Evolutionary conservation across 2,329 filamentous ascomycete genomes (phyloP), one percentile per base, ranked within the genome.

Genomic region (Hypocreales sp.): DNA sequence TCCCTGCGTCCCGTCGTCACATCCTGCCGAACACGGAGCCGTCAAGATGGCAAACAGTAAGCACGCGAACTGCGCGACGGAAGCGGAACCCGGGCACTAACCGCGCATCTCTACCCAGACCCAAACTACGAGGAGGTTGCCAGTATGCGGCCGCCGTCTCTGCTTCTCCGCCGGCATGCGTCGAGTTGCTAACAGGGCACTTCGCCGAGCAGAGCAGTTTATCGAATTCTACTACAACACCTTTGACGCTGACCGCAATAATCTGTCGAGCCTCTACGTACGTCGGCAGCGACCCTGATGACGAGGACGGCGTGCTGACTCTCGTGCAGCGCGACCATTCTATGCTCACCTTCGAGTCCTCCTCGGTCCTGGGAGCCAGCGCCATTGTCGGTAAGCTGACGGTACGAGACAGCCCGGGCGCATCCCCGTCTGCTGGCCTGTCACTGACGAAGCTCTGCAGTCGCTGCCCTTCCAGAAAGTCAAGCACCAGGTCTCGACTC

Each of bases 321-420:
- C 17, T 19, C 8, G n/a, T 31, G 46, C 41, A 93, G 83, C 73
- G 79, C 46, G 68, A 78, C 5, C 55, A 76, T 34, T 95, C 90
- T 26, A 92, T 93, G 79, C 67, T 95, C 56, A 94, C 87, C 27
- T 95, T 94, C 47, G 83, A 95, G 67, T 74, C 67, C 25, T 43
- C 61, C 24, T 72, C 77, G 10, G 55, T 70, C 33, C 62, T 72
- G 45, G 86, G 87, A 36, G 57, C 60, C 20, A 47, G 41, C 15
- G 50, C 50, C 18, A 94, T 98, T 43, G 58, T 77, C 29, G 73
- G 82, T 54, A 94, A 94, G 67, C 70, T 95, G 35, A 51, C 55
- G 34, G 87, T 95, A 63, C 43, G 72, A 7, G 22, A 10, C n/a
- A n/a, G 5, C 14, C 15, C 19, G 5, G 17, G 15, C 3, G 2